Base-by-base conservation (phyloP, 495 filamentous ascomycete species). In the Penicillium canescens region DNA sequence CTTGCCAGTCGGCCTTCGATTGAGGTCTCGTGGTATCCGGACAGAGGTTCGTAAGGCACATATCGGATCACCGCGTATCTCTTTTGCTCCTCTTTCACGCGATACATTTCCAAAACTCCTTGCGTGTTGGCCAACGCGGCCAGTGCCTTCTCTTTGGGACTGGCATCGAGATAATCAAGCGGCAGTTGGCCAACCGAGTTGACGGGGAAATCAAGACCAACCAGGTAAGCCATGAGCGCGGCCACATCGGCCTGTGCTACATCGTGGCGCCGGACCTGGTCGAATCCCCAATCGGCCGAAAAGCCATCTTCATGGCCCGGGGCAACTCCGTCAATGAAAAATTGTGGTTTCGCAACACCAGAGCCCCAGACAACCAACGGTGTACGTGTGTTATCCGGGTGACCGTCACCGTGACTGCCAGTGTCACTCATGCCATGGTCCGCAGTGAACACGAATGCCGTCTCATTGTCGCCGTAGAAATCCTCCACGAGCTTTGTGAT, bases 371-470 rank as follows among this genome's bases (percentile, higher is more conserved):
- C 88, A 63, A 99, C 89, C 9, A 99, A 76, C 10, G 94, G 94
- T 20, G 94, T 99, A 26, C 94, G 80, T 2, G 94, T 99, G 59
- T 99, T 99, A 66, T 99, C 90, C 2, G 94, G 94, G 72, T 99
- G 94, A 18, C 94, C 94, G 66, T 99, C 94, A 39, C 94, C 94
- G 64, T 99, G 94, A 56, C 91, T 96, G 11, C 94, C 94, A 88
- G 89, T 96, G 72, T 99, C 95, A 64, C 89, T 96, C 93, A 99
- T 99, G 10, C 94, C 94, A 73, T 99, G 94, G 60, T 99, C 94
- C 2, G 94, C 94, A 9, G 95, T 99, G 68, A 99, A 99, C 12
- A 99, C 84, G 63, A 90, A 99, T 1, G 95, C 91, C 0, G 95
- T 97, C 72, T 94, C 86, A 11, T 80, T 88, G 66, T 99, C 95